phyloP scores from a whole-genome alignment of 2,329 filamentous ascomycete species.

The Fusarium duplospermum region DNA sequence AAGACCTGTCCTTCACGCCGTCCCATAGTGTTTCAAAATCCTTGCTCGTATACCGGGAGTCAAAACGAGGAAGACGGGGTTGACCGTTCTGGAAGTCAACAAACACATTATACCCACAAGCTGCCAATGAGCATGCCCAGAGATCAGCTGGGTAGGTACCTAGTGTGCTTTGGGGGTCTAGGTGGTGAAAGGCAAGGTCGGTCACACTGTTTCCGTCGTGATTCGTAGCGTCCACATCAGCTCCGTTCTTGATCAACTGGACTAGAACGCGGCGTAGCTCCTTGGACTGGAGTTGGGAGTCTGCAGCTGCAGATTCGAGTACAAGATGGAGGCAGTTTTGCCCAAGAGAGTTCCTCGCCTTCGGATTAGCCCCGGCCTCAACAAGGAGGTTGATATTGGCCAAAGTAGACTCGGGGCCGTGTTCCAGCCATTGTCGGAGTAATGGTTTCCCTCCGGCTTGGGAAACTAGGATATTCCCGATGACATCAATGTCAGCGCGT shows the following conservation, averaged over 20 bases:
- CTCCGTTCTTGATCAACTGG: not conserved
- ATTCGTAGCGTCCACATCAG: not conserved
- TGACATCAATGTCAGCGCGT: too few species aligned
- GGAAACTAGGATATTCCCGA: too few species aligned
- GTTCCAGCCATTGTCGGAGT: too few species aligned
- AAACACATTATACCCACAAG: not conserved
- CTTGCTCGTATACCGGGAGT: not conserved
- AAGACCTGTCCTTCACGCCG: too few species aligned
- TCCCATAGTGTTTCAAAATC: not conserved
- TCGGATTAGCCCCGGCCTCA: fast-evolving
- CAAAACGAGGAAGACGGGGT: not conserved
- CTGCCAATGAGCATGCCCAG: not conserved
- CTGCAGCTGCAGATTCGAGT: too few species aligned
- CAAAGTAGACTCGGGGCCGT: too few species aligned
- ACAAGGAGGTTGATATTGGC: too few species aligned
- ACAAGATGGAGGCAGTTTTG: too few species aligned
- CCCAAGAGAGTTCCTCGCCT: too few species aligned
- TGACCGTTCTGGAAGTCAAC: not conserved
- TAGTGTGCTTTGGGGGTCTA: fast-evolving
- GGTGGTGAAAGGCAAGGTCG: not conserved
- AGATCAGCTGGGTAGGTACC: not conserved
- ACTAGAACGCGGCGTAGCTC: not conserved
- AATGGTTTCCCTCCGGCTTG: too few species aligned
- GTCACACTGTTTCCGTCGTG: not conserved
- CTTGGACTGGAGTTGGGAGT: too few species aligned